phyloP scores from a whole-genome alignment of 352 stramenopile genomes.

The Pythium sp. region DNA sequence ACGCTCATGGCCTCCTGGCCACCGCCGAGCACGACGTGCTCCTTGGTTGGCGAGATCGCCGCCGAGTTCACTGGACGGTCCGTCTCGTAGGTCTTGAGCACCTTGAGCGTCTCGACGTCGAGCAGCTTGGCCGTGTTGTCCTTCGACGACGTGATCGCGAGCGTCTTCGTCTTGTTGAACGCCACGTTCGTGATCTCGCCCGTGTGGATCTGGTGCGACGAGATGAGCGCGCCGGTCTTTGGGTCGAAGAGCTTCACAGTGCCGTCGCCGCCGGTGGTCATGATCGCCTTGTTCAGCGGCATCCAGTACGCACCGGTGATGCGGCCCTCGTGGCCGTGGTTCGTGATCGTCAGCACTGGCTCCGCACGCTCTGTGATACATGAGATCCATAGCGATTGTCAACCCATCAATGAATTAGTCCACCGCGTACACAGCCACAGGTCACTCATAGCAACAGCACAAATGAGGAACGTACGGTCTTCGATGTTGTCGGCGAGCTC shows the following conservation, averaged over 20 bases:
- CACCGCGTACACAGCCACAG: not conserved
- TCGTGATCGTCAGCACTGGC: constrained; percentile 70
- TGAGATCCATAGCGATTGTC: not conserved
- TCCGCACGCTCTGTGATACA: constrained; percentile 37
- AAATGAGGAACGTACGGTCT: constrained; percentile 44
- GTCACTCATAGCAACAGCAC: not conserved
- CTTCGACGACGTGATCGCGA: constrained; percentile 96
- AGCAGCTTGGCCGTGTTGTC: constrained; percentile 97
- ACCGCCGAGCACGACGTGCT: constrained; percentile 95
- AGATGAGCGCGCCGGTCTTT: constrained; percentile 61
- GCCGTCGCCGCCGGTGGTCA: constrained; percentile 84
- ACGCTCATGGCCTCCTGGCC: constrained; percentile 99
- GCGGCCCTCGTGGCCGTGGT: constrained; percentile 75
- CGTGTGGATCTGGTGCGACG: constrained; percentile 90
- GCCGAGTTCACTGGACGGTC: constrained; percentile 98
- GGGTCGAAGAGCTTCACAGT: constrained; percentile 81
- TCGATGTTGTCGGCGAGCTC: constrained; percentile 63
- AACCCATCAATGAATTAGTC: not conserved
- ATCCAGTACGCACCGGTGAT: constrained; percentile 86
- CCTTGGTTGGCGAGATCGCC: constrained; percentile 96
- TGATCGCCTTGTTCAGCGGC: constrained; percentile 84
- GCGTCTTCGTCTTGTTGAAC: constrained; percentile 96
- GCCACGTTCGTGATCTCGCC: constrained; percentile 96
- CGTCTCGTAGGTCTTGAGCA: constrained; percentile 98
- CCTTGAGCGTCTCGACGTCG: constrained; percentile 93